Percentiles rank a stretch among this genome's conserved stretches.
These are phyloP conservation scores for Pichia sp. DNA, from an alignment of 1,139 yeast genomes.

Conservation along the genomic window DNA sequence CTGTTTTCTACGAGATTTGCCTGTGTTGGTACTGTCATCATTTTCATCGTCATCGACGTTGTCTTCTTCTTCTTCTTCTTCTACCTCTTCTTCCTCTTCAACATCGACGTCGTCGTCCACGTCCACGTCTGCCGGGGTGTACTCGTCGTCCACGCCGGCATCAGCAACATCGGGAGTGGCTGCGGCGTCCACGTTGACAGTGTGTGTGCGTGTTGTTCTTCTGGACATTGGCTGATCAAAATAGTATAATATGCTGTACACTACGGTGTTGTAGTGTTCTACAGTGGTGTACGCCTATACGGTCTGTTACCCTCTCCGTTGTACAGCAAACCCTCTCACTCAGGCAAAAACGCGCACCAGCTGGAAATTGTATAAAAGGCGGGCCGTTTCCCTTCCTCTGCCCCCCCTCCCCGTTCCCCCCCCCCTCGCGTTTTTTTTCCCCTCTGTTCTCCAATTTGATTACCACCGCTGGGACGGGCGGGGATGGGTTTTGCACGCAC, in stretches of 20 bases:
- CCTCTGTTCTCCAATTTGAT: conserved; percentile 23
- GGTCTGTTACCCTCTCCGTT: too few species aligned
- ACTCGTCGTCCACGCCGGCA: neutral
- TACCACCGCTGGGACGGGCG: conserved; percentile 14
- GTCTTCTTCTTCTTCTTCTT: conserved; percentile 17
- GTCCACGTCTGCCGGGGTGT: neutral
- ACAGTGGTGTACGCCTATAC: too few species aligned
- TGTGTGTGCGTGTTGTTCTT: neutral
- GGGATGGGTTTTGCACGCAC: too few species aligned
- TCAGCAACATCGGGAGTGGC: neutral
- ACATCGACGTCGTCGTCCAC: conserved; percentile 13
- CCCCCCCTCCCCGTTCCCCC: too few species aligned
- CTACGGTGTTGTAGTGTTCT: too few species aligned
- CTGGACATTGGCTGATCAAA: too few species aligned
- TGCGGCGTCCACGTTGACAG: neutral
- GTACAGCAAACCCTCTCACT: too few species aligned
- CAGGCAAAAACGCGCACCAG: too few species aligned
- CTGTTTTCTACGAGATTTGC: neutral
- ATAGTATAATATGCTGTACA: too few species aligned
- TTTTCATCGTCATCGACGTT: conserved; percentile 10
- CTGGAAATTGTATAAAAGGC: neutral
- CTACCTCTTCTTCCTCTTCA: conserved; percentile 5
- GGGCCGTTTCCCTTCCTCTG: conserved; percentile 4
- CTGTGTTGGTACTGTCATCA: neutral
- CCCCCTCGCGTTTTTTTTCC: too few species aligned